These are phyloP conservation scores for Gossypium laxum DNA, from an alignment of 441 rosid species.

Conservation along the genomic window DNA sequence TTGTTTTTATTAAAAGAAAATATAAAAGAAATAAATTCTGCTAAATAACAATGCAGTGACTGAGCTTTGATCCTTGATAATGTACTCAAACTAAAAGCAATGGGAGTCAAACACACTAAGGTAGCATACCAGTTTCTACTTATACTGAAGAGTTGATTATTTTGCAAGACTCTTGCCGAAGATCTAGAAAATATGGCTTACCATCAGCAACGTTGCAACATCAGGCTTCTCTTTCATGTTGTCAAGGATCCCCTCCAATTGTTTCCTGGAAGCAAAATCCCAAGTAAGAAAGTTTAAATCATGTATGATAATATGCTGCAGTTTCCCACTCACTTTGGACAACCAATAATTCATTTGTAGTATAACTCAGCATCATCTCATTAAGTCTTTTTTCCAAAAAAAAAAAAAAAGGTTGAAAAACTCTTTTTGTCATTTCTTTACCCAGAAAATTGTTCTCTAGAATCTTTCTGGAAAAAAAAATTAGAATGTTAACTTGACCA, in stretches of 20 bases:
- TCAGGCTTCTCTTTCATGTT: constrained; percentile 88
- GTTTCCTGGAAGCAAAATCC: constrained; percentile 57
- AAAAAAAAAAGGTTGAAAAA: background rate
- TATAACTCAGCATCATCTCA: background rate
- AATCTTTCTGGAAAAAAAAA: background rate
- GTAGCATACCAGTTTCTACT: background rate
- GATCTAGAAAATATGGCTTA: constrained; percentile 25
- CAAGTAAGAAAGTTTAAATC: constrained; percentile 7
- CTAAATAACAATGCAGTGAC: background rate
- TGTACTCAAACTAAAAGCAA: background rate
- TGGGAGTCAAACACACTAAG: background rate
- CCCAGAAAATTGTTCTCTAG: background rate
- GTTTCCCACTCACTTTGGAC: background rate
- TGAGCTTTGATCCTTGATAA: background rate
- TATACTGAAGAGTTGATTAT: background rate
- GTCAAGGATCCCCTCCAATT: constrained; percentile 73
- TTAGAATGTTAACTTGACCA: background rate
- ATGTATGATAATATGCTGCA: background rate
- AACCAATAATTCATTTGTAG: background rate
- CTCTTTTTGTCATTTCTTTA: constrained; percentile 1
- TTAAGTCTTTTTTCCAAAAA: background rate
- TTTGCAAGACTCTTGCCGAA: background rate
- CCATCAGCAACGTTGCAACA: constrained; percentile 76
- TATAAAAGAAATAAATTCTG: background rate
- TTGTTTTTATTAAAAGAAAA: background rate